Conservation (phyloP, 140 eudicot species). For the Stevia rebaudiana region DNA sequence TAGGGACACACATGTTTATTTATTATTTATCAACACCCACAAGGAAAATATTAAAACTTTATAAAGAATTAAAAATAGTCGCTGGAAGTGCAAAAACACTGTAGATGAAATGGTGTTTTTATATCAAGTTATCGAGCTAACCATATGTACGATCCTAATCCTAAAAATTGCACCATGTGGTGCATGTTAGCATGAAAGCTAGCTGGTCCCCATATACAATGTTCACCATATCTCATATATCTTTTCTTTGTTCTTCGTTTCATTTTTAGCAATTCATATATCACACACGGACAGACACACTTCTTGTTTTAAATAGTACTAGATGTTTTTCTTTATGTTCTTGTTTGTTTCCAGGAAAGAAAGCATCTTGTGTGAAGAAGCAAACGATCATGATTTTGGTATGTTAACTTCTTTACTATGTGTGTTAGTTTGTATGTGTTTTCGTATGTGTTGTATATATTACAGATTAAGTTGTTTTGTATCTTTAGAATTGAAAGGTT, state of each 20-base stretch:
- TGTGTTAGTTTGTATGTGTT: neutral
- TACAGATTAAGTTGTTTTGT: neutral
- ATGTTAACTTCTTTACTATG: neutral
- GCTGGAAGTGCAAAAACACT: slow-evolving; percentile 22
- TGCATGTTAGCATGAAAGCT: slow-evolving; percentile 67
- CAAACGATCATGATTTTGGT: slow-evolving; percentile 35
- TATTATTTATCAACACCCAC: slow-evolving; percentile 17
- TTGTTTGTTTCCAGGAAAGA: slow-evolving; percentile 47
- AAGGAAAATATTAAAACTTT: slow-evolving; percentile 9
- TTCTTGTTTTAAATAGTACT: neutral
- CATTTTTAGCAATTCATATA: neutral
- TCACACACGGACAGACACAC: neutral
- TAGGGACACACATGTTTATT: slow-evolving; percentile 6
- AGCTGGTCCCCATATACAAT: slow-evolving; percentile 62
- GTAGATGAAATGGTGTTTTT: slow-evolving; percentile 22
- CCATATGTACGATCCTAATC: slow-evolving; percentile 36
- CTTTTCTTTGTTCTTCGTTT: slow-evolving; percentile 18
- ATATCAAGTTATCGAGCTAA: slow-evolving; percentile 20
- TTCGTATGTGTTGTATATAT: neutral
- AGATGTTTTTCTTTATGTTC: slow-evolving; percentile 14
- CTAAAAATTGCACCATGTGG: slow-evolving; percentile 46
- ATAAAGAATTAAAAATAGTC: slow-evolving; percentile 6
- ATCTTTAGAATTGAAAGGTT: slow-evolving; percentile 27
- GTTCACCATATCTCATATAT: slow-evolving; percentile 1
- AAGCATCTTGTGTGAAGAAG: slow-evolving; percentile 26